Percentiles rank a stretch among this genome's conserved stretches.
Conservation (phyloP, 164 flowering plant genomes). For the Vitis cinerea region DNA sequence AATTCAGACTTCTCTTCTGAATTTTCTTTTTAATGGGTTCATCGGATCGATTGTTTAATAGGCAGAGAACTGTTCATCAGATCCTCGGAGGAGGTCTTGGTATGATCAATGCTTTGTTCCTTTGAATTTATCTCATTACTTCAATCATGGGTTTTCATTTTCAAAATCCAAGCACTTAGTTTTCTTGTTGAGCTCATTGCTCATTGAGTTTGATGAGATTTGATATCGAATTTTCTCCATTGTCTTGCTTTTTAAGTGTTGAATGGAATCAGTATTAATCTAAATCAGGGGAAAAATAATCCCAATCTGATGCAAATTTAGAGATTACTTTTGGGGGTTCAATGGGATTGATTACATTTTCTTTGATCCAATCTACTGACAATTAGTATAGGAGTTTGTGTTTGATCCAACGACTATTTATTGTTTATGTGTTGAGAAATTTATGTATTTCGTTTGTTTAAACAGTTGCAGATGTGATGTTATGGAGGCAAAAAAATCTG, state of each 20-base stretch:
- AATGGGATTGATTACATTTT: too few species aligned
- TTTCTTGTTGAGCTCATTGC: not conserved
- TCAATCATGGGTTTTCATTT: not conserved
- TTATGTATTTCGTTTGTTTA: constrained; percentile 3
- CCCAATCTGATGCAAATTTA: too few species aligned
- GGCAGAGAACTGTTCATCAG: constrained; percentile 69
- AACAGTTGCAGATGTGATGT: constrained; percentile 89
- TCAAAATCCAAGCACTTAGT: not conserved
- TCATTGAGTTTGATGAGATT: not conserved
- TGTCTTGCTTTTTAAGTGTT: not conserved
- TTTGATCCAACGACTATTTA: not conserved
- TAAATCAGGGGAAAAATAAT: too few species aligned
- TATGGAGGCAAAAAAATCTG: constrained; percentile 75
- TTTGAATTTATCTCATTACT: constrained; percentile 1
- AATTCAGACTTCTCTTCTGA: constrained; percentile 1
- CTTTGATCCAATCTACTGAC: too few species aligned
- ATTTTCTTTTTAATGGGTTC: constrained; percentile 48
- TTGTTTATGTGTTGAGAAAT: not conserved
- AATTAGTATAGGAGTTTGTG: not conserved
- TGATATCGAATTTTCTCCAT: constrained; percentile 1
- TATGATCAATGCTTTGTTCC: constrained; percentile 20
- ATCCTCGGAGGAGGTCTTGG: constrained; percentile 84
- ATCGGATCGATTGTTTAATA: constrained; percentile 55
- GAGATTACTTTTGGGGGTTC: too few species aligned
- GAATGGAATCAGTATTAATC: too few species aligned